A percentile compares a stretch with the other conserved stretches of the same genome.
Evolutionary conservation across 192 early-diverging fungal genomes (phyloP).

Genomic region (Paraglomus brasilianum): DNA sequence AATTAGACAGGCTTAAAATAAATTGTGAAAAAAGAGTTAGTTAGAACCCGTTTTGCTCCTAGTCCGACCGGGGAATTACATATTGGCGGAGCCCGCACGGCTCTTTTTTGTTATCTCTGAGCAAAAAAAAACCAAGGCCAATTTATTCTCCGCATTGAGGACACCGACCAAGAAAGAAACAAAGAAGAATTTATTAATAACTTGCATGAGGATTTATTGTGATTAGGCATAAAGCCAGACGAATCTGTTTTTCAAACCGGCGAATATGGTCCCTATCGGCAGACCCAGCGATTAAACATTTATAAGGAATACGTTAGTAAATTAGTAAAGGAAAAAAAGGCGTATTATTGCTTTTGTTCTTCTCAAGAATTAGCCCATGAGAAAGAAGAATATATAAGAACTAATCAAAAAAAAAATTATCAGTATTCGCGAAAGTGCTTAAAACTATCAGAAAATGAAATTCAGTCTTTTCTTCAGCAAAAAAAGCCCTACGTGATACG

Average conservation of each 20-base stretch:
- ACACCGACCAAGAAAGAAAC: conserved; percentile 71
- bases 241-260: conserved; percentile 17
- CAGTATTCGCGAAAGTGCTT: conserved; percentile 80
- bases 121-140: conserved; percentile 64
- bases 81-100: conserved; percentile 89
- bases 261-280: conserved; percentile 62
- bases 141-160: conserved; percentile 89
- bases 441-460: conserved; percentile 59
- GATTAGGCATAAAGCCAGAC: conserved; percentile 16
- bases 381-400: conserved; percentile 46
- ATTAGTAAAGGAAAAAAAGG: conserved; percentile 66
- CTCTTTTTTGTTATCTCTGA: conserved; percentile 84
- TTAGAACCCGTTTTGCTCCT: conserved; percentile 75
- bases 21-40: neutral
- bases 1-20: neutral
- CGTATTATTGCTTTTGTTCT: conserved; percentile 88
- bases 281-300: conserved; percentile 66
- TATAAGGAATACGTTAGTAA: conserved; percentile 67
- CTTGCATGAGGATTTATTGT: conserved; percentile 4
- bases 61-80: conserved; percentile 92
- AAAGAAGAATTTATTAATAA: conserved; percentile 8
- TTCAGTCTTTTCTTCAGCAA: conserved; percentile 53
- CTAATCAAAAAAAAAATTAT: conserved; percentile 51
- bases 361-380: conserved; percentile 61
- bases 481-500: conserved; percentile 69